A percentile compares a stretch with the other conserved stretches of the same genome.
Evolutionary conservation across 192 early-diverging fungal genomes (phyloP).

Genomic region (Coemansia javaensis): DNA sequence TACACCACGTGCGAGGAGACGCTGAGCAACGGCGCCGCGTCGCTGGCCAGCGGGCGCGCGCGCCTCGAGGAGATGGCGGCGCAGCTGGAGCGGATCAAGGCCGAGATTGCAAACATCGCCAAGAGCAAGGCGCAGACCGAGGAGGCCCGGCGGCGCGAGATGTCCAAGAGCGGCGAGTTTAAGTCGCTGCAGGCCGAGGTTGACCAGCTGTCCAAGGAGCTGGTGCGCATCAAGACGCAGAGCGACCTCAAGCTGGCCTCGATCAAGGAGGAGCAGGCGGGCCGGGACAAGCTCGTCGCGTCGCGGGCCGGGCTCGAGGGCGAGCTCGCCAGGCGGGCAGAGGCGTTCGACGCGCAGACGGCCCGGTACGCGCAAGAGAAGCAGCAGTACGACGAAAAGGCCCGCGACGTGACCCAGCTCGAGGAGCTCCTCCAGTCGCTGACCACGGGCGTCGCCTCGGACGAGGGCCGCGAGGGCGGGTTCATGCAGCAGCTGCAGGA

Average conservation of each 20-base stretch:
- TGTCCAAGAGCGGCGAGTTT: conserved; percentile 60
- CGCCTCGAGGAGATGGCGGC: conserved; percentile 32
- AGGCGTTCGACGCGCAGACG: conserved; percentile 17
- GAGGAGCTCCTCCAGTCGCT: conserved; percentile 90
- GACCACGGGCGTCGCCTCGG: conserved; percentile 85
- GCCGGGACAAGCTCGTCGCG: conserved; percentile 21
- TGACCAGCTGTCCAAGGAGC: conserved; percentile 72
- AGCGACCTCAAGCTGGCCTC: conserved; percentile 72
- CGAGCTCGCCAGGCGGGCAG: conserved; percentile 28
- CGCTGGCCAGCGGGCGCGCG: conserved; percentile 22
- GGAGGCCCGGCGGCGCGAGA: conserved; percentile 49
- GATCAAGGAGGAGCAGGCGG: conserved; percentile 66
- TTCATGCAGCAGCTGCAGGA: conserved; percentile 94
- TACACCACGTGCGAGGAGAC: conserved; percentile 69
- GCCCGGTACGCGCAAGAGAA: conserved; percentile 34
- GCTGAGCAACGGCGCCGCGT: conserved; percentile 30
- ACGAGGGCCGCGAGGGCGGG: conserved; percentile 89
- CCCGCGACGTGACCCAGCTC: conserved; percentile 35
- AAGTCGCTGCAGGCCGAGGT: conserved; percentile 64
- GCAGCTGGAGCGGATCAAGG: conserved; percentile 53
- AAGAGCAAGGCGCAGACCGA: conserved; percentile 54
- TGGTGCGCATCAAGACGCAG: conserved; percentile 82
- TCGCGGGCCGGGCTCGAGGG: conserved; percentile 28
- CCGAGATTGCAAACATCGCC: conserved; percentile 62
- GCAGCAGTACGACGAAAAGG: conserved; percentile 42